A percentile compares a stretch with the other conserved stretches of the same genome.
Conservation (phyloP, 1,284 basidiomycete genomes). For the Erythrobasidium hasegawianum region DNA sequence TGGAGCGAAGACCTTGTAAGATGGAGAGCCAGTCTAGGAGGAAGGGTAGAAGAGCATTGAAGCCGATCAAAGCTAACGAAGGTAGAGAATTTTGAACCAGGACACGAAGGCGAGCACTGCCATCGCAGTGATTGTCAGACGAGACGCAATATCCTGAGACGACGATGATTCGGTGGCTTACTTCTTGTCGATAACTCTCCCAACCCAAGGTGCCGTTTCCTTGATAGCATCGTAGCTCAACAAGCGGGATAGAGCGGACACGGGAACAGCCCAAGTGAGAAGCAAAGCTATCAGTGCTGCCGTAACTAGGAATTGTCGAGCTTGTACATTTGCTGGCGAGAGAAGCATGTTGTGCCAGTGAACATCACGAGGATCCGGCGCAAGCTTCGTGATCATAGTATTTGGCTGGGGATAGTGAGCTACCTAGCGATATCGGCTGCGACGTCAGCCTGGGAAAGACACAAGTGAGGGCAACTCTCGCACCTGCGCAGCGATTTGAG, state of each 20-base stretch:
- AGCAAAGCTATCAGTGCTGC: constrained; percentile 65
- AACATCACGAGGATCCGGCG: constrained; percentile 92
- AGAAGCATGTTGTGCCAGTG: constrained; percentile 86
- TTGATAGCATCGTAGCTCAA: constrained; percentile 89
- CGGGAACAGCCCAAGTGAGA: constrained; percentile 82
- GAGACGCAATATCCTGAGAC: no score
- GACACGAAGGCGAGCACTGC: constrained; percentile 67
- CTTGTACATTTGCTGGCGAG: constrained; percentile 57
- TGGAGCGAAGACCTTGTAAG: constrained; percentile 78
- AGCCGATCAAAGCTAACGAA: constrained; percentile 76
- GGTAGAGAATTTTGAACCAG: constrained; percentile 94
- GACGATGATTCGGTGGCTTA: no score
- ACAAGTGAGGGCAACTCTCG: no score
- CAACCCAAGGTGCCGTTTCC: constrained; percentile 78
- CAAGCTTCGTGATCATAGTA: constrained; percentile 30
- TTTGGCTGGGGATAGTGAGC: constrained; percentile 44
- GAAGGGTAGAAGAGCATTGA: constrained; percentile 87
- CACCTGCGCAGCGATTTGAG: constrained; percentile 87
- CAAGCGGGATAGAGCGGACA: constrained; percentile 74
- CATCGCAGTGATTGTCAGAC: neutral
- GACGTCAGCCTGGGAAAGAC: no score
- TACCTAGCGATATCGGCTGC: constrained; percentile 10
- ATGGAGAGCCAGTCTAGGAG: constrained; percentile 65
- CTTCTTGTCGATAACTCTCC: constrained; percentile 65
- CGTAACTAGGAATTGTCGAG: constrained; percentile 67